Base-by-base conservation (phyloP, 352 stramenopile species). In the Globisporangium perplexum region DNA sequence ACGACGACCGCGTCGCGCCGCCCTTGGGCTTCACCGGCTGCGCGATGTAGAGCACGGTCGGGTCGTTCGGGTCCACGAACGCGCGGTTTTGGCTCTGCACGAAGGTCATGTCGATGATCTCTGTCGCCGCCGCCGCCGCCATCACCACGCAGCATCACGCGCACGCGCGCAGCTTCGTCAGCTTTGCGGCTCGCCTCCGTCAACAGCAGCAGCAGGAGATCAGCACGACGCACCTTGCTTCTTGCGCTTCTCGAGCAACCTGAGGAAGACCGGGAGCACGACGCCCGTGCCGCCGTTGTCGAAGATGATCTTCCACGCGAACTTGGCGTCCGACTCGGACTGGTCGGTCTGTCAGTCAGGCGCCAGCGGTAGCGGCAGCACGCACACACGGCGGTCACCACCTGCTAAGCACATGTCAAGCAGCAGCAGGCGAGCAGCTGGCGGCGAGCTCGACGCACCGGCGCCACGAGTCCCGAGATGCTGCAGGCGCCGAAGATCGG, bases 401-500 rank as follows among this genome's bases (percentile, higher is more conserved):
- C 12, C 11, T 17, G 17, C n/a, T 47, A 6, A 47, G 44, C 44
- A 24, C n/a, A 5, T 28, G 17, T 38, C 55, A 7, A 20, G 26
- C 5, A 48, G 12, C 44, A 36, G 24, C 35, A 54, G 15, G 5
- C 15, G 17, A 24, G 53, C 23, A 38, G 15, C 6, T 7, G 24
- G 28, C 7, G 24, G 28, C 7, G 31, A 12, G 22, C 1, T 7
- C 7, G 41, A 49, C 70, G 33, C 66, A 92, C 80, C 31, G 68
- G 53, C 22, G 71, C 58, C 35, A 90, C 80, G 52, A 89, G 57
- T 1, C 85, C 85, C 17, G 78, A 88, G 53, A 95, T 81, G 63
- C 89, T 96, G 53, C 88, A 94, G 22, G 85, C 81, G 14, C 86
- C 86, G 49, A 95, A 95, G 53, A 95, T 94, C 35, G 86, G 86